A percentile compares a stretch with the other conserved stretches of the same genome.
phyloP scores from a whole-genome alignment of 345 rosid species.

The Acer negundo region DNA sequence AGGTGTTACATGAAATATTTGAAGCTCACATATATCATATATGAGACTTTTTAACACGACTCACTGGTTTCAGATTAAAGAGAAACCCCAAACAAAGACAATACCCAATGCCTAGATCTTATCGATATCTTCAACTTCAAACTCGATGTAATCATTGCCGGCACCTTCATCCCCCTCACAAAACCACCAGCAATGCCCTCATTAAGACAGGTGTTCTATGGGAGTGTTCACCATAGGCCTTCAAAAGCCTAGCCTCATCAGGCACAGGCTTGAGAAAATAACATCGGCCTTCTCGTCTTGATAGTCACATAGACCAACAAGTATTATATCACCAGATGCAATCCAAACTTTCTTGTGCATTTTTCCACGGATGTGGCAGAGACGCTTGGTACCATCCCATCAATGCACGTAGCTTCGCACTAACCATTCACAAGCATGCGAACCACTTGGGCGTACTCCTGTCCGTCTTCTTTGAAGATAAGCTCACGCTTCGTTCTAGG shows the following conservation, averaged over 20 bases:
- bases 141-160: constrained; percentile 67
- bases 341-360: constrained; percentile 93
- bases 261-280: constrained; percentile 79
- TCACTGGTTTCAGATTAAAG: constrained; percentile 6
- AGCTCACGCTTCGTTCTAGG: no score
- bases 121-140: constrained; percentile 80
- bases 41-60: constrained; percentile 10
- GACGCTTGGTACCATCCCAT: constrained; percentile 62
- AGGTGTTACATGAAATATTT: background rate
- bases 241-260: constrained; percentile 74
- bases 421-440: no score
- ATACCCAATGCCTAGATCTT: constrained; percentile 44
- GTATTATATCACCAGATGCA: constrained; percentile 77
- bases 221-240: constrained; percentile 75
- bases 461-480: no score
- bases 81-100: background rate
- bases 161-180: constrained; percentile 53
- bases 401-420: constrained; percentile 55
- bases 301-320: constrained; percentile 72
- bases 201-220: constrained; percentile 63
- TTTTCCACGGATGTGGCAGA: constrained; percentile 79
- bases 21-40: constrained; percentile 7
- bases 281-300: constrained; percentile 89
- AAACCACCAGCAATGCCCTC: constrained; percentile 68
- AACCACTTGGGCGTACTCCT: no score